Conservation (phyloP, 352 stramenopile genomes). For the Globisporangium paroecandrum region DNA sequence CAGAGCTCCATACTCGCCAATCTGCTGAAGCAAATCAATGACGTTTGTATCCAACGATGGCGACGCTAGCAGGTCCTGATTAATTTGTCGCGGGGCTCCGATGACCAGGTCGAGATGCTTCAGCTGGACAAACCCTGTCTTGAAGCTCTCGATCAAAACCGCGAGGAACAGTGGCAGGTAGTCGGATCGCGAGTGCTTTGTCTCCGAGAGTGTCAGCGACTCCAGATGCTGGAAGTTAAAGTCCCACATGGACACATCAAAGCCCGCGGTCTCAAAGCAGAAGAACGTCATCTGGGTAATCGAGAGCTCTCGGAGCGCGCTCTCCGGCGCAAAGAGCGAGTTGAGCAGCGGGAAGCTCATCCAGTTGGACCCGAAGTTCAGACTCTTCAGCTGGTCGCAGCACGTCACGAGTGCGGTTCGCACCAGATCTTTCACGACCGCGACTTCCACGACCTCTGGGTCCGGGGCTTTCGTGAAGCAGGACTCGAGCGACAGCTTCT, state of each 20-base stretch:
- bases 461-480: constrained; percentile 54
- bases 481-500: constrained; percentile 49
- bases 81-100: neutral
- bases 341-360: constrained; percentile 51
- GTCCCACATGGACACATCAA: constrained; percentile 31
- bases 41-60: constrained; percentile 18
- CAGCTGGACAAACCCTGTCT: constrained; percentile 45
- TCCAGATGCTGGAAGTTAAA: constrained; percentile 46
- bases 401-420: constrained; percentile 32
- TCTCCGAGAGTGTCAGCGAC: constrained; percentile 34
- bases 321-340: constrained; percentile 50
- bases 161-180: constrained; percentile 38
- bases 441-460: constrained; percentile 31
- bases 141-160: constrained; percentile 41
- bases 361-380: constrained; percentile 62
- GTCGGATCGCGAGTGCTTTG: constrained; percentile 29
- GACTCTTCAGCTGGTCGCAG: constrained; percentile 31
- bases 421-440: constrained; percentile 39
- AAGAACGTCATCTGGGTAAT: constrained; percentile 37
- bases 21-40: constrained; percentile 21
- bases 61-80: constrained; percentile 1
- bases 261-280: constrained; percentile 13
- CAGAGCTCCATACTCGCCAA: constrained; percentile 26
- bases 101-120: constrained; percentile 44
- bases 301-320: constrained; percentile 37